Conservation (phyloP, 129 eudicot species). For the Lonicera japonica region DNA sequence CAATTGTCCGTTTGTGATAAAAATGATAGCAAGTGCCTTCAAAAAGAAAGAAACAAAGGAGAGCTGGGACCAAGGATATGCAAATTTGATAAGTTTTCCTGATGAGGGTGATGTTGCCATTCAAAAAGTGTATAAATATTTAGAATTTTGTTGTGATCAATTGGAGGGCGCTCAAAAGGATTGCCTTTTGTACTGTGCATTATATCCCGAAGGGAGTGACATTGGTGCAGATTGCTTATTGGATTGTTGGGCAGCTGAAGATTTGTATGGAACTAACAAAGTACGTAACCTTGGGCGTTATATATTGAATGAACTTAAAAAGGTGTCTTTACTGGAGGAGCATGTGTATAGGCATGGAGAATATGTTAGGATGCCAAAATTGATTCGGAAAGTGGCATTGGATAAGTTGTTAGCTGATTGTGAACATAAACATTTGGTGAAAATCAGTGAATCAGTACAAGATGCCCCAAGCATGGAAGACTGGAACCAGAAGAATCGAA, state of each 20-base stretch:
- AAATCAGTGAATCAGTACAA: constrained; percentile 11
- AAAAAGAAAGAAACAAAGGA: constrained; percentile 16
- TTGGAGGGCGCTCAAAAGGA: constrained; percentile 24
- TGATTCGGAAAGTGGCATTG: constrained; percentile 26
- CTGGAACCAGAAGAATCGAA: constrained; percentile 21
- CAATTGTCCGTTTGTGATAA: constrained; percentile 29
- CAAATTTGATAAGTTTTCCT: constrained; percentile 21
- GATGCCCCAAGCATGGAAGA: constrained; percentile 8
- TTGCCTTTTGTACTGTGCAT: constrained; percentile 30
- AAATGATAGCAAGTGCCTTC: constrained; percentile 31
- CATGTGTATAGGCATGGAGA: constrained; percentile 7
- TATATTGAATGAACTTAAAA: constrained; percentile 10
- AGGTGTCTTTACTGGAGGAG: constrained; percentile 22
- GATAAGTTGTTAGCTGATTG: constrained; percentile 6
- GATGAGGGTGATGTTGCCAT: constrained; percentile 17
- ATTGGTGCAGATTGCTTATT: constrained; percentile 20
- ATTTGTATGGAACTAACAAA: constrained; percentile 12
- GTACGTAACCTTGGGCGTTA: constrained; percentile 5
- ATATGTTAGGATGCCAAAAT: constrained; percentile 30
- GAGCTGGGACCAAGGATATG: constrained; percentile 23
- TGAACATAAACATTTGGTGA: constrained; percentile 13
- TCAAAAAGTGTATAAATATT: constrained; percentile 14
- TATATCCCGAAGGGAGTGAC: constrained; percentile 32
- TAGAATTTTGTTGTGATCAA: constrained; percentile 24
- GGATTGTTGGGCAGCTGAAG: constrained; percentile 36